These are phyloP conservation scores for Geranium brycei DNA, from an alignment of 345 rosid genomes.

Conservation along the genomic window DNA sequence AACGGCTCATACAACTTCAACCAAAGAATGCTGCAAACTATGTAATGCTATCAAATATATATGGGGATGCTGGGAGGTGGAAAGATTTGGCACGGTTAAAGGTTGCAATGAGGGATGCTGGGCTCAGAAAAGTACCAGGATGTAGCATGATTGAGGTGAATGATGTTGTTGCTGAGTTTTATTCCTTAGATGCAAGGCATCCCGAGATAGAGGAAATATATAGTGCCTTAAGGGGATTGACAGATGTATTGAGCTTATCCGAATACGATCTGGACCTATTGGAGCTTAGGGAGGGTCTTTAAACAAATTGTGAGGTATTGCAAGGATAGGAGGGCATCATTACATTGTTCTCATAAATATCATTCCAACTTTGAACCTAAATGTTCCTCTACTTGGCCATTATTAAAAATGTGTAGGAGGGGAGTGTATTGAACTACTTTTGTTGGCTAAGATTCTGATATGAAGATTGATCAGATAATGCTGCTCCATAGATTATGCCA, in stretches of 20 bases:
- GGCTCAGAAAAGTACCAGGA: constrained; percentile 61
- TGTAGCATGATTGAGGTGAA: constrained; percentile 63
- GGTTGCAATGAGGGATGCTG: constrained; percentile 72
- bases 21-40: constrained; percentile 67
- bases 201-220: constrained; percentile 38
- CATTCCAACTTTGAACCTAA: no score
- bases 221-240: constrained; percentile 34
- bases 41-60: constrained; percentile 61
- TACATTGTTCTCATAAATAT: no score
- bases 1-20: constrained; percentile 44
- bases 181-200: constrained; percentile 61
- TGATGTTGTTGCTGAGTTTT: constrained; percentile 51
- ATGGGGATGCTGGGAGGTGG: constrained; percentile 60
- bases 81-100: constrained; percentile 60
- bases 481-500: no score
- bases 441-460: no score
- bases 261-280: constrained; percentile 12
- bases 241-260: constrained; percentile 23
- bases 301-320: not conserved
- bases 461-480: no score
- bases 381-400: no score
- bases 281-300: constrained; percentile 12
- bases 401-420: no score
- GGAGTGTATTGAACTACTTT: no score
- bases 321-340: no score